Evolutionary conservation across 352 stramenopile genomes (phyloP), one percentile per base, ranked within the genome.

Genomic region (Phytophthora aleatoria): DNA sequence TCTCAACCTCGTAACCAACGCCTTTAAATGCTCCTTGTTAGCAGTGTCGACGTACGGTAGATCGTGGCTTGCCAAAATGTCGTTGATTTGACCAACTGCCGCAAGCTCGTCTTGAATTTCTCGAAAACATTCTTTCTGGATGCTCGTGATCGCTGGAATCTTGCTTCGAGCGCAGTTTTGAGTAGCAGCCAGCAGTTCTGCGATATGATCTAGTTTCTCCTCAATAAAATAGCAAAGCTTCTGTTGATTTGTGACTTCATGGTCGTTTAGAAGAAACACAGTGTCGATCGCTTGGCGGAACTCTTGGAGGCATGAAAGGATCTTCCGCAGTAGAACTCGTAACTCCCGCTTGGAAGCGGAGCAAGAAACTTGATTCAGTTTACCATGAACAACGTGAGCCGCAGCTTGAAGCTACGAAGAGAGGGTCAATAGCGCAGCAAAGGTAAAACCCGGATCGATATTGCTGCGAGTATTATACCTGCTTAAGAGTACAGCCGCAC

Each of bases 1-100:
- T 1, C 74, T 76, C 5, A 77, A 49, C 6, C 30, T 13, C 12
- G 52, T 50, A 15, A 86, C 61, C n/a, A 80, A 26, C 9, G 36
- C 1, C 35, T 51, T 30, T 13, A 72, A 44, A 13, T 27, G 31
- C 27, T 49, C 44, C 24, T 20, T 47, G 50, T 74, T 38, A 3
- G 24, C 26, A 31, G 26, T 28, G 24, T 15, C 43, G n/a, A 50
- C 10, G 1, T 1, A 9, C n/a, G 36, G 54, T 10, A 70, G 44
- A 38, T 50, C 26, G 26, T 70, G 44, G 3, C 36, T 57, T 0
- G 43, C 42, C 45, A 74, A 44, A 47, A 59, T 15, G 6, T 45
- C 45, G 39, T 71, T 55, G 5, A 67, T n/a, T 16, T 71, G 50
- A 1, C 44, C 24, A 7, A 71, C 67, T 13, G 54, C 27, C 30